Percentiles rank a stretch among this genome's conserved stretches.
Conservation (phyloP, 331 rosid genomes). For the Acacia pycnantha region DNA sequence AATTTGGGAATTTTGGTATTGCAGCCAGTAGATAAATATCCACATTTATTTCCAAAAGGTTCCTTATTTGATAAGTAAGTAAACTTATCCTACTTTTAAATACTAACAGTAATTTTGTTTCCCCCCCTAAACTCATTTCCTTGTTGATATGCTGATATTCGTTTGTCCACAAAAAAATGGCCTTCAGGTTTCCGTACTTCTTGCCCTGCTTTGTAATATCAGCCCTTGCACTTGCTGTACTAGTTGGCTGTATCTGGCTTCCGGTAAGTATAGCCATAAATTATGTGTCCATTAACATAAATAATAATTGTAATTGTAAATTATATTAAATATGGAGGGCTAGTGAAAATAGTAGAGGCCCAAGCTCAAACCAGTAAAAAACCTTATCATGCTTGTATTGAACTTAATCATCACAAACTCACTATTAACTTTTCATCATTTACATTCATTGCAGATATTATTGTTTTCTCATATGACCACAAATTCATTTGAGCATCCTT, state of each 20-base stretch:
- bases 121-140: background rate
- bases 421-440: background rate
- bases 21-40: slow-evolving; percentile 80
- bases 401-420: background rate
- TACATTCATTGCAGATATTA: too few species aligned
- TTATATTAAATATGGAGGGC: background rate
- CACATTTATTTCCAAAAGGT: slow-evolving; percentile 55
- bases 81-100: background rate
- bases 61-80: slow-evolving; percentile 75
- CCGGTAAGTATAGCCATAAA: slow-evolving; percentile 51
- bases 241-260: slow-evolving; percentile 60
- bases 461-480: too few species aligned
- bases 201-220: slow-evolving; percentile 75
- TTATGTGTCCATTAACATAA: too few species aligned
- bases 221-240: slow-evolving; percentile 35
- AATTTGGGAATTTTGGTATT: background rate
- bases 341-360: background rate
- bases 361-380: background rate
- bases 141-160: background rate
- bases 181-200: slow-evolving; percentile 78
- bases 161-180: slow-evolving; percentile 11
- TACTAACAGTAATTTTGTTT: background rate
- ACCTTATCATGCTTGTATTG: background rate
- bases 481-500: too few species aligned
- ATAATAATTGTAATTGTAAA: background rate